Percentiles rank a stretch among this genome's conserved stretches.
phyloP scores from a whole-genome alignment of 2,329 filamentous ascomycete species.

The Huntiella omanensis region DNA sequence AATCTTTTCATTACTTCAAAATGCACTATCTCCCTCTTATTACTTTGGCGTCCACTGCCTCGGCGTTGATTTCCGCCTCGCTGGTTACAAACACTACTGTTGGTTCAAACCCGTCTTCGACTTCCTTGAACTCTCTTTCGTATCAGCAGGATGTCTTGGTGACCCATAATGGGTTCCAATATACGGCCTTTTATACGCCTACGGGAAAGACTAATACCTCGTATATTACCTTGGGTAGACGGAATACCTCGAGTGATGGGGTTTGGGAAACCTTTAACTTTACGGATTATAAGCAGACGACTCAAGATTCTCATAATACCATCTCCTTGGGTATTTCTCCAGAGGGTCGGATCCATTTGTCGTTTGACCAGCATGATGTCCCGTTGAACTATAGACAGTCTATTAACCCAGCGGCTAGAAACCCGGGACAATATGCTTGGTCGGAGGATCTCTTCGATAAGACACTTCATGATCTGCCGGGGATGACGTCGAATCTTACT shows the following conservation, averaged over 20 bases:
- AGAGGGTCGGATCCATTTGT: conserved; percentile 13
- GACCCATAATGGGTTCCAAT: conserved; percentile 13
- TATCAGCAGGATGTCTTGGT: conserved; percentile 13
- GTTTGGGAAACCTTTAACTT: conserved; percentile 13
- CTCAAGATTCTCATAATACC: conserved; percentile 14
- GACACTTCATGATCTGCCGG: conserved; percentile 12
- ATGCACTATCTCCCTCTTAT: conserved; percentile 2
- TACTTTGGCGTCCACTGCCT: neutral
- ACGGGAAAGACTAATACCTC: conserved; percentile 12
- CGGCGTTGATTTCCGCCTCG: neutral
- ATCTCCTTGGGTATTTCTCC: conserved; percentile 14
- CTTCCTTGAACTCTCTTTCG: conserved; percentile 13
- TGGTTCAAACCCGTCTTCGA: conserved; percentile 11
- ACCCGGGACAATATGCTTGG: conserved; percentile 10
- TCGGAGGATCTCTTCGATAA: conserved; percentile 10
- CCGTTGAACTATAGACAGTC: conserved; percentile 14
- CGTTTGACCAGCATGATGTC: conserved; percentile 14
- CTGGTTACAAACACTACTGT: conserved; percentile 4
- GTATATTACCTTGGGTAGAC: conserved; percentile 12
- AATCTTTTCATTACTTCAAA: neutral
- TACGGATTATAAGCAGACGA: conserved; percentile 13
- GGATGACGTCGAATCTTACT: conserved; percentile 11
- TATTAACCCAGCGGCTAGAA: conserved; percentile 8
- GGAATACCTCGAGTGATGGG: conserved; percentile 7
- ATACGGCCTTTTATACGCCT: conserved; percentile 13